Evolutionary conservation across 2,329 filamentous ascomycete species (phyloP), one percentile per base, ranked within the genome.

Genomic region (Penicillium palitans): DNA sequence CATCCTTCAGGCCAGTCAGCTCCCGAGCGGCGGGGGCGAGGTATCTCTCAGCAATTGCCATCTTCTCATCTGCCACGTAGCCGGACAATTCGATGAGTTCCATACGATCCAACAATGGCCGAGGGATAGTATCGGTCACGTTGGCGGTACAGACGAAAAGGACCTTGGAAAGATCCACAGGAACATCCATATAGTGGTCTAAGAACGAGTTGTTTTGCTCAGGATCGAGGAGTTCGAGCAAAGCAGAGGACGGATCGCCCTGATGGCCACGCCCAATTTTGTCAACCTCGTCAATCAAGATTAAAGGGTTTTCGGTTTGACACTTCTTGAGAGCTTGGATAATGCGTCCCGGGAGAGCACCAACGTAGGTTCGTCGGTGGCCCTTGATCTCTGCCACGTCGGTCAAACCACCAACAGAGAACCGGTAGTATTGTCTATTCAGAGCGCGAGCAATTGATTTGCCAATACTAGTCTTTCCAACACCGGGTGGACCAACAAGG

Each of bases 301-400:
- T 92, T 31, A 99, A 82, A 29, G 95, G 95, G 74, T 99, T 99
- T 77, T 99, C 96, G 0, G 95, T 99, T 79, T 98, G 93, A 73
- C 93, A 98, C 77, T 99, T 99, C 83, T 99, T 99, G 70, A 99
- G 80, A 0, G 95, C 95, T 76, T 99, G 96, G 61, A 99, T 98
- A 72, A 99, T 96, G 59, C 96, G 90, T 51, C 95, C 96, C 4
- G 95, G 95, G 37, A 99, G 80, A 27, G 95, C 95, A 62, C 96
- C 95, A 53, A 99, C 95, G 68, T 99, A 99, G 3, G 95, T 99
- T 68, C 95, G 86, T 69, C 95, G 85, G 74, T 99, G 95, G 51
- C 95, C 95, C 80, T 99, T 99, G 82, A 99, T 98, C 75, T 99
- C 95, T 19, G 95, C 95, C 63, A 99, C 96, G 76, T 99, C 95